phyloP scores from a whole-genome alignment of 139 green algal genomes.

The Ostreobium quekettii region DNA sequence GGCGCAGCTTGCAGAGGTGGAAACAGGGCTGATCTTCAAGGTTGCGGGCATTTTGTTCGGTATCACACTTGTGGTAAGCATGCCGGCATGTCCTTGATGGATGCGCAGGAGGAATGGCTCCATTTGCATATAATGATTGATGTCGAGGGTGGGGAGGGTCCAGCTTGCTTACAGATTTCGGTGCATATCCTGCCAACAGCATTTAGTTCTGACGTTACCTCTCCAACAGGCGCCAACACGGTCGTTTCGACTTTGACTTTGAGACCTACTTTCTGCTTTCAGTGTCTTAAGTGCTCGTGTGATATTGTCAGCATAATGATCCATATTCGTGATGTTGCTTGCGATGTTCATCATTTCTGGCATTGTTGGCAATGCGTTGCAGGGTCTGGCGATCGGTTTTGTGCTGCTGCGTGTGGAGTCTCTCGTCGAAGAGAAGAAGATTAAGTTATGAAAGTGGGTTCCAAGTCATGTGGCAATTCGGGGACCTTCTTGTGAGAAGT shows the following conservation, averaged over 20 bases:
- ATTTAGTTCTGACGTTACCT: no score
- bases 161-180: no score
- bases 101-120: no score
- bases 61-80: slow-evolving; percentile 1
- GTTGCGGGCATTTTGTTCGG: slow-evolving; percentile 6
- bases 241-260: no score
- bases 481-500: no score
- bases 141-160: no score
- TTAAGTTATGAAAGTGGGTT: slow-evolving; percentile 30
- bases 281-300: not conserved
- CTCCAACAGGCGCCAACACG: no score
- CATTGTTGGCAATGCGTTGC: slow-evolving; percentile 27
- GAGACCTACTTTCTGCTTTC: not conserved
- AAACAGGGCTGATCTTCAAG: slow-evolving; percentile 1
- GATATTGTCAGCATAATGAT: no score
- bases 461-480: no score
- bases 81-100: no score
- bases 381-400: slow-evolving; percentile 91
- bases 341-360: not conserved
- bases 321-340: not conserved
- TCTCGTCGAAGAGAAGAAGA: slow-evolving; percentile 81
- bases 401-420: slow-evolving; percentile 83
- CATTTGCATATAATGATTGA: no score
- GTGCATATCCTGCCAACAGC: no score
- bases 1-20: slow-evolving; percentile 9